phyloP scores from a whole-genome alignment of 2,329 filamentous ascomycete genomes.

The Monilinia fructicola region DNA sequence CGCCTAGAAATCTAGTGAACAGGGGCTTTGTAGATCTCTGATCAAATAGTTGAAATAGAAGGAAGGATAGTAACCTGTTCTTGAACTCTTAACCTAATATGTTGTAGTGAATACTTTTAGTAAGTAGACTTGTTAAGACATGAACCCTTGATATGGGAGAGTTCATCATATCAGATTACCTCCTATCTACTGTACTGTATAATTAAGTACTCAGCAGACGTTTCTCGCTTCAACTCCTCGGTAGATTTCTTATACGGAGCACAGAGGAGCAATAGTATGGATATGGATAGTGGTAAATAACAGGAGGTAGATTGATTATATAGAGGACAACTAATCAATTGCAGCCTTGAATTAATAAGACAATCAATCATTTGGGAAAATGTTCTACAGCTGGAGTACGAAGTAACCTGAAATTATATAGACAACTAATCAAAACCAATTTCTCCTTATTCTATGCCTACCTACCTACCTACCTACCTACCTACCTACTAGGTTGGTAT shows the following conservation, averaged over 20 bases:
- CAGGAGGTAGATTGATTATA: no score
- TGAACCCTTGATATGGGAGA: conserved; percentile 2
- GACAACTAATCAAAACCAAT: background rate
- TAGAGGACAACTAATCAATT: background rate
- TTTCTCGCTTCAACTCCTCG: no score
- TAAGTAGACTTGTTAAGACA: conserved; percentile 12
- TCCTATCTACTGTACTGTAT: no score
- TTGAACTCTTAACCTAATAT: conserved; percentile 2
- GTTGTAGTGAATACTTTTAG: background rate
- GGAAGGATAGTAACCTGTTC: background rate
- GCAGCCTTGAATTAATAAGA: background rate
- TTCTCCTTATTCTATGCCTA: background rate
- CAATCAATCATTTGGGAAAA: conserved; percentile 10
- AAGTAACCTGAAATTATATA: no score
- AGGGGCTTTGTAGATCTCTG: conserved; percentile 18
- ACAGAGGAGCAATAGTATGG: no score
- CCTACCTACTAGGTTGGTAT: no score
- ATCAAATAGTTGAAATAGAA: conserved; percentile 4
- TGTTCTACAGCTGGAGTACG: conserved; percentile 1
- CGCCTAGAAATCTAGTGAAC: background rate
- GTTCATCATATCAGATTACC: conserved; percentile 12
- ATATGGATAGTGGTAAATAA: no score
- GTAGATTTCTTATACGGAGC: background rate
- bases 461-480: no score
- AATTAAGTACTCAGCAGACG: no score